Conservation (phyloP, 2,329 filamentous ascomycete species). For the Graphilbum ipis-grandicollis region DNA sequence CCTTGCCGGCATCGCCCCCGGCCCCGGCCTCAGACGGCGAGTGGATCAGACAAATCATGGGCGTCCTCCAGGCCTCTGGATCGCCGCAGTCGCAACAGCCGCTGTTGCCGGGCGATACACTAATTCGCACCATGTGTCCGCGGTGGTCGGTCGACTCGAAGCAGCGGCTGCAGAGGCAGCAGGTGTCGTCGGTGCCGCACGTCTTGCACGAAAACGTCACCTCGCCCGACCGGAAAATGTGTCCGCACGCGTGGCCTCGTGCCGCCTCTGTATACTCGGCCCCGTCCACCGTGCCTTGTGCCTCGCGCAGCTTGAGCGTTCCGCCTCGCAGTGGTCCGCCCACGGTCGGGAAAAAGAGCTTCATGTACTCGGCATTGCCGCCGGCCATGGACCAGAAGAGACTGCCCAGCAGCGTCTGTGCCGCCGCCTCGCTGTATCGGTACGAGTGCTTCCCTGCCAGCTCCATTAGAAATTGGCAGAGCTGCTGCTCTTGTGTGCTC, state of each 20-base stretch:
- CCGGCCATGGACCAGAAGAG: constrained; percentile 80
- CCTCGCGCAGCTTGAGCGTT: constrained; percentile 62
- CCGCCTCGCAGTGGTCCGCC: constrained; percentile 40
- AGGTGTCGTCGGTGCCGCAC: constrained; percentile 87
- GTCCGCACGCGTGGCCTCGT: constrained; percentile 83
- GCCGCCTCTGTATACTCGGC: constrained; percentile 89
- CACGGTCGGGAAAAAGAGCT: constrained; percentile 63
- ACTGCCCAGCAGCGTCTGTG: constrained; percentile 53
- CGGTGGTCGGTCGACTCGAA: constrained; percentile 93
- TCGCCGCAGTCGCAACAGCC: constrained; percentile 84
- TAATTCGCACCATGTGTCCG: constrained; percentile 80
- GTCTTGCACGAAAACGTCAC: constrained; percentile 90
- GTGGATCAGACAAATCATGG: constrained; percentile 87
- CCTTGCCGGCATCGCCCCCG: not conserved
- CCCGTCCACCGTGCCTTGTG: constrained; percentile 83
- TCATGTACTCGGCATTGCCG: constrained; percentile 55
- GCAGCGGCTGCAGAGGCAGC: constrained; percentile 82
- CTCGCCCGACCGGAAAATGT: constrained; percentile 91
- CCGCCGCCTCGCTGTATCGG: constrained; percentile 57
- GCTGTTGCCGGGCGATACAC: constrained; percentile 11
- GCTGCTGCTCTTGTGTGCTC: constrained; percentile 59
- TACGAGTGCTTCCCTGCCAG: constrained; percentile 58
- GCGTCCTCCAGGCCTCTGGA: constrained; percentile 78
- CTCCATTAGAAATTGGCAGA: constrained; percentile 66
- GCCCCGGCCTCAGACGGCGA: constrained; percentile 34